Conservation (phyloP, 2,329 filamentous ascomycete species). For the Akanthomyces uredinophilus region DNA sequence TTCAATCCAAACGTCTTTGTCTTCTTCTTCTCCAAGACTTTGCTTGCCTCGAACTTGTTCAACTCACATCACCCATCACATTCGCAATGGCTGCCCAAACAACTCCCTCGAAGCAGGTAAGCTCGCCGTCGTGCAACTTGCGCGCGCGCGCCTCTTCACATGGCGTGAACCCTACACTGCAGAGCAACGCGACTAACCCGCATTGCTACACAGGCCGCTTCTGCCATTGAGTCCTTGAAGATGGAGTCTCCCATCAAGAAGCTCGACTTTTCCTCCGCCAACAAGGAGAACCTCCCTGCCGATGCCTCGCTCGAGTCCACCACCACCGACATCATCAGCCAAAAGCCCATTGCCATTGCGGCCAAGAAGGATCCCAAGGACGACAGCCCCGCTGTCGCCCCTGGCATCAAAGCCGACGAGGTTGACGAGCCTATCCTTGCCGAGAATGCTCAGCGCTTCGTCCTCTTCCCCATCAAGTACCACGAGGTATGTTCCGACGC, state of each 20-base stretch:
- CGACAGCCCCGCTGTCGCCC: conserved; percentile 37
- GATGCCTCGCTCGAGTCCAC: conserved; percentile 45
- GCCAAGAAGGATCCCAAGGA: conserved; percentile 43
- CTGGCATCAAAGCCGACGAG: conserved; percentile 62
- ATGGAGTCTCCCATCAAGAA: conserved; percentile 94
- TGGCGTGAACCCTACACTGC: background rate
- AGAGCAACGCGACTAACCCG: conserved; percentile 27
- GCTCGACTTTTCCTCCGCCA: conserved; percentile 65
- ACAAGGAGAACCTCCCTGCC: conserved; percentile 75
- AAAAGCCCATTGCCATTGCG: conserved; percentile 49
- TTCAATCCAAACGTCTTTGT: conserved; percentile 18
- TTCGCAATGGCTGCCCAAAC: conserved; percentile 69
- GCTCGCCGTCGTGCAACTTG: conserved; percentile 26
- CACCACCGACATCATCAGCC: conserved; percentile 46
- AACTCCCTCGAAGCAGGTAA: conserved; percentile 55
- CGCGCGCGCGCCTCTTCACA: background rate
- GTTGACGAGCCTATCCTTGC: conserved; percentile 84
- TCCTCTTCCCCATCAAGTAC: conserved; percentile 98
- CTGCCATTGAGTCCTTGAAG: conserved; percentile 81
- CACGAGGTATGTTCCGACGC: conserved; percentile 74
- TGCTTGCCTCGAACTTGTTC: conserved; percentile 14
- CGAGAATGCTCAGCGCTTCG: conserved; percentile 94
- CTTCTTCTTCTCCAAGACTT: conserved; percentile 16
- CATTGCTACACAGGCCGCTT: conserved; percentile 61
- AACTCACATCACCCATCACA: conserved; percentile 12